A percentile compares a stretch with the other conserved stretches of the same genome.
These are phyloP conservation scores for Colletotrichum sp. DNA, from an alignment of 2,329 filamentous ascomycete genomes.

Conservation along the genomic window DNA sequence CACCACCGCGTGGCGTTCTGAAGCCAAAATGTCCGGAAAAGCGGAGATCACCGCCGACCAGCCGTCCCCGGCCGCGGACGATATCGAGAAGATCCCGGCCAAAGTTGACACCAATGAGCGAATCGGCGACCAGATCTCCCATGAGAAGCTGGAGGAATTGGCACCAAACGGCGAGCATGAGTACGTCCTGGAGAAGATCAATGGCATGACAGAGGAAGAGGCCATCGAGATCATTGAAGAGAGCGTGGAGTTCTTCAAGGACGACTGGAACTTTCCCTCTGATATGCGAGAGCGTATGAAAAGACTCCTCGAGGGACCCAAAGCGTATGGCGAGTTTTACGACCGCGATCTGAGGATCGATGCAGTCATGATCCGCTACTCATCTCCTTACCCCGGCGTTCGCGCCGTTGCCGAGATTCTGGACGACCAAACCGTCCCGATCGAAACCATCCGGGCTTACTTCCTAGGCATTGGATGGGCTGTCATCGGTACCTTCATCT, in stretches of 20 bases:
- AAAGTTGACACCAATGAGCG: background rate
- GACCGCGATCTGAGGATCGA: constrained; percentile 45
- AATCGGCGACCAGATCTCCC: constrained; percentile 40
- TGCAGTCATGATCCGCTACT: constrained; percentile 42
- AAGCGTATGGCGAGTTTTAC: constrained; percentile 43
- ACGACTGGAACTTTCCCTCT: constrained; percentile 49
- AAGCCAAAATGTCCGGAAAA: constrained; percentile 13
- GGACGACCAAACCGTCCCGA: constrained; percentile 37
- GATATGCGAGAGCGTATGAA: constrained; percentile 46
- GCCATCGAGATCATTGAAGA: constrained; percentile 42
- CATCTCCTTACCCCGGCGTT: constrained; percentile 46
- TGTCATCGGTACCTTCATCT: constrained; percentile 41
- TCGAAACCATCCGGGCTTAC: constrained; percentile 46
- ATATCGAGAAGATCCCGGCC: constrained; percentile 13
- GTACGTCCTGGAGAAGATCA: constrained; percentile 45
- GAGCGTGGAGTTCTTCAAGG: constrained; percentile 40
- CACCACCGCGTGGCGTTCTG: background rate
- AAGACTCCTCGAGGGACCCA: constrained; percentile 38
- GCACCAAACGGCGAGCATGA: constrained; percentile 47
- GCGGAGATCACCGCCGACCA: constrained; percentile 1
- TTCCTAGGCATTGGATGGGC: constrained; percentile 44
- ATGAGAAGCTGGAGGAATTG: constrained; percentile 41
- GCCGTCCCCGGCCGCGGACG: constrained; percentile 4
- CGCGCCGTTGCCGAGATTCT: constrained; percentile 41
- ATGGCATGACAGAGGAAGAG: constrained; percentile 46